A percentile compares a stretch with the other conserved stretches of the same genome.
These are phyloP conservation scores for Chionographis japonica DNA, from an alignment of 106 monocot species.

Conservation along the genomic window DNA sequence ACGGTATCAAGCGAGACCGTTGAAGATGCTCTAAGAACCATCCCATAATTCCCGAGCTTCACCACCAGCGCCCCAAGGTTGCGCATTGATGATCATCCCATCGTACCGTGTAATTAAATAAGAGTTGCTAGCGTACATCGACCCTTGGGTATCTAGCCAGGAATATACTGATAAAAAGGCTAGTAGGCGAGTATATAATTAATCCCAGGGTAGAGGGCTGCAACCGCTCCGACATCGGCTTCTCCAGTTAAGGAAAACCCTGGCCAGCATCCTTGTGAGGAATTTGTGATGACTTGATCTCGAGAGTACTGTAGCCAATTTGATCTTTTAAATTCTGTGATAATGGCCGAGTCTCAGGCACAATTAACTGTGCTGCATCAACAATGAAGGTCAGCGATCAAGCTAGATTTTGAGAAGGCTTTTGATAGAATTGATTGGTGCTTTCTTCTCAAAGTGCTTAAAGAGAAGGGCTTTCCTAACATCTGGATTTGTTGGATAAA, in stretches of 20 bases:
- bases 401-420: too few species aligned
- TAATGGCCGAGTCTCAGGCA: constrained; percentile 48
- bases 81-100: constrained; percentile 76
- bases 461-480: too few species aligned
- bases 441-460: too few species aligned
- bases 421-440: too few species aligned
- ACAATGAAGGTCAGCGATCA: constrained; percentile 25
- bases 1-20: too few species aligned
- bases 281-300: constrained; percentile 70
- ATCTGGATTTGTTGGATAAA: too few species aligned
- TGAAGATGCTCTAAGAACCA: constrained; percentile 70
- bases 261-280: constrained; percentile 78
- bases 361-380: constrained; percentile 77
- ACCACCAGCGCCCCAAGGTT: constrained; percentile 79
- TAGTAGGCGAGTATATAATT: constrained; percentile 89
- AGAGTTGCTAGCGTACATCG: constrained; percentile 70
- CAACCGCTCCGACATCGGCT: constrained; percentile 60
- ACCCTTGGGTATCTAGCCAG: constrained; percentile 91
- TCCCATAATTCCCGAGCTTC: constrained; percentile 66
- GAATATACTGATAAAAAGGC: constrained; percentile 76
- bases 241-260: constrained; percentile 71
- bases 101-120: constrained; percentile 94
- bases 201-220: constrained; percentile 91
- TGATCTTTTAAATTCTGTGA: constrained; percentile 49
- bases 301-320: constrained; percentile 72